Conservation (phyloP, 805 yeast species). For the Metschnikowia shivogae region DNA sequence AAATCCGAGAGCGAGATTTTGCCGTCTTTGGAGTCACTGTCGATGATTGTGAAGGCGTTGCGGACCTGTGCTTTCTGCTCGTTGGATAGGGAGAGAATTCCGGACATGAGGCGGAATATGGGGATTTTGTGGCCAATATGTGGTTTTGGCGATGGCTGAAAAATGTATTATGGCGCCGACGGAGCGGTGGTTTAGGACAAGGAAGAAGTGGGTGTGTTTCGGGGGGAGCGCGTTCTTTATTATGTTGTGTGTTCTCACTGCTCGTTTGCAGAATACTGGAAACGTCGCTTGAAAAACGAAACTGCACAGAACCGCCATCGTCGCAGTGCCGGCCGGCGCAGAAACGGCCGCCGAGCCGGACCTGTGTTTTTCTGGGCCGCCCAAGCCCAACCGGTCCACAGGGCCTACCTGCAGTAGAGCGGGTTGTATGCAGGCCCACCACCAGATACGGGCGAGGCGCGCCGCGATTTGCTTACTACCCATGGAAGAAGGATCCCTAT, state of each 20-base stretch:
- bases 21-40: conserved; percentile 74
- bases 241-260: too few species aligned
- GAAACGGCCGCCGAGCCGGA: too few species aligned
- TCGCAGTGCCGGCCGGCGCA: too few species aligned
- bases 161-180: too few species aligned
- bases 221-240: too few species aligned
- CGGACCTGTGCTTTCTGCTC: conserved; percentile 63
- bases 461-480: not conserved
- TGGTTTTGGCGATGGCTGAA: not conserved
- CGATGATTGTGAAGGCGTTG: conserved; percentile 75
- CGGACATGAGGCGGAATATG: conserved; percentile 6
- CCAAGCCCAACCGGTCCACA: too few species aligned
- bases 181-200: too few species aligned
- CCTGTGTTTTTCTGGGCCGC: too few species aligned
- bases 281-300: too few species aligned
- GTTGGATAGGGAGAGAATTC: conserved; percentile 46
- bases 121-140: not conserved
- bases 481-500: conserved; percentile 24
- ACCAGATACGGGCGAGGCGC: not conserved
- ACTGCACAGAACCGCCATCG: too few species aligned
- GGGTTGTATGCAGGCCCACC: not conserved
- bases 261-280: too few species aligned
- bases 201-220: too few species aligned
- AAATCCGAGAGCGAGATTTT: conserved; percentile 54
- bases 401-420: not conserved